phyloP scores from a whole-genome alignment of 306 rosid genomes.

The peach (Prunus persica) region Prunus_persica_NCBIv2 NC_034016.1:9964001-9964500 shows the following conservation, averaged over 20 bases:
- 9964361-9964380: constrained; percentile 84
- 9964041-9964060: constrained; percentile 51
- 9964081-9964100: constrained; percentile 74
- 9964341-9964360: constrained; percentile 65
- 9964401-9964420: constrained; percentile 93
- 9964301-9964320: constrained; percentile 55
- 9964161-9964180: constrained; percentile 44
- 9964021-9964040: constrained; percentile 49
- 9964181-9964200: constrained; percentile 46
- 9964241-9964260: constrained; percentile 94
- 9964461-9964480: constrained; percentile 48
- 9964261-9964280: constrained; percentile 94
- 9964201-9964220: constrained; percentile 64
- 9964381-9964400: constrained; percentile 79
- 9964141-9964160: constrained; percentile 54
- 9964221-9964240: constrained; percentile 74
- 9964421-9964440: constrained; percentile 86
- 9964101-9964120: constrained; percentile 74
- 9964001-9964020: constrained; percentile 24
- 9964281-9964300: constrained; percentile 31
- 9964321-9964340: constrained; percentile 62
- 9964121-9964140: constrained; percentile 87
- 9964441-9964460: constrained; percentile 61
- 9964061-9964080: constrained; percentile 58
- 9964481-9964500: constrained; percentile 86